Conservation (phyloP, 306 rosid genomes). For the Abrus pulchellus region DNA sequence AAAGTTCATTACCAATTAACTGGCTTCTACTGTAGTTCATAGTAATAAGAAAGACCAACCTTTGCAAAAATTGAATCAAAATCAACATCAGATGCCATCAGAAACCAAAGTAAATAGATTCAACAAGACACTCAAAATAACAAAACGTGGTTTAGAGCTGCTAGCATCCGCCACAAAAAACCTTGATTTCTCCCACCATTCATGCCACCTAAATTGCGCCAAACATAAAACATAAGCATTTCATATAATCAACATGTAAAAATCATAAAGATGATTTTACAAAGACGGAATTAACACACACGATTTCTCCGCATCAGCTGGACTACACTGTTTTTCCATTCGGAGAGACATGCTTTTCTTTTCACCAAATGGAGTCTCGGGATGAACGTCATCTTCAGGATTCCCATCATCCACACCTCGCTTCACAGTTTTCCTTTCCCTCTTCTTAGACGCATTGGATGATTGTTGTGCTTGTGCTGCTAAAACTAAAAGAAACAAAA, state of each 20-base stretch:
- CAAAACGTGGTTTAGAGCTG: constrained; percentile 87
- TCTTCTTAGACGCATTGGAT: constrained; percentile 69
- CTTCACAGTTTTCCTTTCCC: constrained; percentile 75
- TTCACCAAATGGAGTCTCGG: constrained; percentile 75
- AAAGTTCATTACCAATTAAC: too few species aligned
- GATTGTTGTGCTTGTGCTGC: constrained; percentile 89
- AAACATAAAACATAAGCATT: constrained; percentile 46
- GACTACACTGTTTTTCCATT: constrained; percentile 85
- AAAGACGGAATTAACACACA: constrained; percentile 51
- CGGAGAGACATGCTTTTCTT: constrained; percentile 81
- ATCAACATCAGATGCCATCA: neutral
- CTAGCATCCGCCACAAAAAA: constrained; percentile 82
- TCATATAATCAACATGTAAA: constrained; percentile 10
- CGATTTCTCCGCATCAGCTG: constrained; percentile 85
- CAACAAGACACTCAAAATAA: constrained; percentile 70
- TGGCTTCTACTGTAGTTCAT: too few species aligned
- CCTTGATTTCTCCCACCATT: constrained; percentile 91
- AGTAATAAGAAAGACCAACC: too few species aligned
- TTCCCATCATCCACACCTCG: constrained; percentile 77
- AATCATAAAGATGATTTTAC: neutral
- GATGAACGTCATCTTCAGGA: constrained; percentile 78
- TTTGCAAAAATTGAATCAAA: neutral
- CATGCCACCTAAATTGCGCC: constrained; percentile 79
- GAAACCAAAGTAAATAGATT: constrained; percentile 24
- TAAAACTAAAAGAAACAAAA: constrained; percentile 28